A percentile compares a stretch with the other conserved stretches of the same genome.
Conservation (phyloP, 768 basidiomycete species). For the Lactarius sanguifluus region DNA sequence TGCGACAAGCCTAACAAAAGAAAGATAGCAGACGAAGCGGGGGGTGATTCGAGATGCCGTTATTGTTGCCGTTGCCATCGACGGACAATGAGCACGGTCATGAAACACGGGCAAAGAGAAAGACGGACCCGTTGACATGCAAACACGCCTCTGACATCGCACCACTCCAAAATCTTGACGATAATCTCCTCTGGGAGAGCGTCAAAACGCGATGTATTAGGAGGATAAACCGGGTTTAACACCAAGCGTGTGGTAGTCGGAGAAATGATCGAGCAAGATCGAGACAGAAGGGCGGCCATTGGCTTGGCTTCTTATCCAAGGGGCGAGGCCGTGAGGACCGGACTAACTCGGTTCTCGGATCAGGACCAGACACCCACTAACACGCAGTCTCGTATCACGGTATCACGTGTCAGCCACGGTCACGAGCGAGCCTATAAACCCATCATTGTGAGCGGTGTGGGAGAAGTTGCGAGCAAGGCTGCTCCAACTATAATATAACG, state of each 20-base stretch:
- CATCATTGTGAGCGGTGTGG: too few species aligned
- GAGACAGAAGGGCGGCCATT: too few species aligned
- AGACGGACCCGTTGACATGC: conserved; percentile 19
- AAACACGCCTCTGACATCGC: conserved; percentile 8
- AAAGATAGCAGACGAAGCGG: background rate
- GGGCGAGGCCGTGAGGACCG: too few species aligned
- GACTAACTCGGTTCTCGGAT: too few species aligned
- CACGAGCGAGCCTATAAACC: too few species aligned
- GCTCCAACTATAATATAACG: too few species aligned
- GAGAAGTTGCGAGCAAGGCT: too few species aligned
- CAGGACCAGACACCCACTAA: too few species aligned
- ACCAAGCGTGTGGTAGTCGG: background rate
- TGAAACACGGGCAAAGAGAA: background rate
- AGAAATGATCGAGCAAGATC: background rate
- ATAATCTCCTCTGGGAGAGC: conserved; percentile 17
- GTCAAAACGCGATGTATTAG: background rate
- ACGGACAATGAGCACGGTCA: background rate
- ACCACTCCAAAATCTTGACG: conserved; percentile 16
- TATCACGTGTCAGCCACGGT: too few species aligned
- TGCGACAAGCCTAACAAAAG: conserved; percentile 12
- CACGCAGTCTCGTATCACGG: too few species aligned
- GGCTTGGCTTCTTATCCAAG: too few species aligned
- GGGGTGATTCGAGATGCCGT: background rate
- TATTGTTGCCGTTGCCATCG: background rate
- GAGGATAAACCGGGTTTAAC: background rate